These are phyloP conservation scores for Barnettozyma sucrosica DNA, from an alignment of 805 yeast genomes.

Conservation along the genomic window DNA sequence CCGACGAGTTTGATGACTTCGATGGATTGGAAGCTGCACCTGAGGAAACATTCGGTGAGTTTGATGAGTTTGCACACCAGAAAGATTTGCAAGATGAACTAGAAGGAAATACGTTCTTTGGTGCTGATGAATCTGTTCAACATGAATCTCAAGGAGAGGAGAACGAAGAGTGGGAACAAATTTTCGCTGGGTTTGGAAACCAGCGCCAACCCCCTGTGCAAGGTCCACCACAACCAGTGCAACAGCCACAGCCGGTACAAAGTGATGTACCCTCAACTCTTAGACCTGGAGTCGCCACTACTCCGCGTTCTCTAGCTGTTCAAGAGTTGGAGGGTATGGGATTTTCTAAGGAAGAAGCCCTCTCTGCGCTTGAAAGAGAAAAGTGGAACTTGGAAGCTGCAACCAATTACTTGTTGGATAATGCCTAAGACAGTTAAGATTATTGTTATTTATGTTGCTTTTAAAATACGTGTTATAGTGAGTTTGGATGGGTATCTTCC, in stretches of 20 bases:
- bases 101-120: conserved; percentile 22
- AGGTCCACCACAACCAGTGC: conserved; percentile 7
- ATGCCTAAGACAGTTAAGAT: conserved; percentile 32
- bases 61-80: conserved; percentile 19
- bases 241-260: conserved; percentile 6
- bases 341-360: conserved; percentile 59
- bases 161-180: conserved; percentile 87
- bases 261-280: conserved; percentile 4
- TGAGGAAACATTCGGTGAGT: conserved; percentile 25
- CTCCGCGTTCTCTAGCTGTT: conserved; percentile 52
- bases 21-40: conserved; percentile 39
- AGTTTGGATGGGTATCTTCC: not conserved
- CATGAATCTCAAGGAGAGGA: conserved; percentile 17
- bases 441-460: not conserved
- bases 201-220: conserved; percentile 23
- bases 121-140: conserved; percentile 17
- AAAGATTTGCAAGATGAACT: conserved; percentile 17
- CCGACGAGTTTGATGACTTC: conserved; percentile 36
- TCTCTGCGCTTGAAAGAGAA: conserved; percentile 60
- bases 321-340: conserved; percentile 90
- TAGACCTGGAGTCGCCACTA: conserved; percentile 32
- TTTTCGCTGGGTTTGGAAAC: conserved; percentile 84
- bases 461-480: not conserved
- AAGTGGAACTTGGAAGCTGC: conserved; percentile 80
- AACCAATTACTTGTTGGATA: conserved; percentile 76